phyloP scores from a whole-genome alignment of 192 early-diverging fungal species.

The Blastocladiella britannica region DNA sequence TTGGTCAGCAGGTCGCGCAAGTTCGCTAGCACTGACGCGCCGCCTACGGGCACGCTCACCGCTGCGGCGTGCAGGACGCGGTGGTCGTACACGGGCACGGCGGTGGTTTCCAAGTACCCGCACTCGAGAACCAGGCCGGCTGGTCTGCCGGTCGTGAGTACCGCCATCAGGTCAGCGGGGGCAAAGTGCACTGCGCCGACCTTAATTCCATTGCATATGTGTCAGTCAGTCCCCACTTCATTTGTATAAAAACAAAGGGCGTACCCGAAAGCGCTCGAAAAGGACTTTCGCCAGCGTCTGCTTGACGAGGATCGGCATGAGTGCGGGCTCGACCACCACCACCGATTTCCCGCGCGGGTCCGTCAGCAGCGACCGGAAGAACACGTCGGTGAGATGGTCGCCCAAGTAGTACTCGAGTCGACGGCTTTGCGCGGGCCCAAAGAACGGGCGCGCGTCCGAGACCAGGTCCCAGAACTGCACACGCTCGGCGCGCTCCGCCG shows the following conservation, averaged over 20 bases:
- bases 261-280: conserved; percentile 49
- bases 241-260: not conserved
- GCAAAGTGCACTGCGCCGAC: conserved; percentile 61
- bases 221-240: not conserved
- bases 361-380: conserved; percentile 38
- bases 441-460: too few species aligned
- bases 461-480: not conserved
- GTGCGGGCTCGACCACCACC: conserved; percentile 49
- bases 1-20: not conserved
- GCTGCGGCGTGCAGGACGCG: not conserved
- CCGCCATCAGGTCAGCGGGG: conserved; percentile 41
- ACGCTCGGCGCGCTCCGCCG: not conserved
- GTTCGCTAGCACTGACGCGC: not conserved
- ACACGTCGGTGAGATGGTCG: conserved; percentile 1
- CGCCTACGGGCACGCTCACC: not conserved
- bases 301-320: conserved; percentile 46
- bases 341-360: conserved; percentile 72
- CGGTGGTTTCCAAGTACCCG: conserved; percentile 52
- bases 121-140: conserved; percentile 74
- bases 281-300: conserved; percentile 45
- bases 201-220: conserved; percentile 7
- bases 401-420: not conserved
- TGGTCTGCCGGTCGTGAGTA: conserved; percentile 51
- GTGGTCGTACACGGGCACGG: conserved; percentile 41
- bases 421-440: not conserved